Evolutionary conservation across 2,329 filamentous ascomycete species (phyloP).

Genomic region (Paramyrothecium sp.): DNA sequence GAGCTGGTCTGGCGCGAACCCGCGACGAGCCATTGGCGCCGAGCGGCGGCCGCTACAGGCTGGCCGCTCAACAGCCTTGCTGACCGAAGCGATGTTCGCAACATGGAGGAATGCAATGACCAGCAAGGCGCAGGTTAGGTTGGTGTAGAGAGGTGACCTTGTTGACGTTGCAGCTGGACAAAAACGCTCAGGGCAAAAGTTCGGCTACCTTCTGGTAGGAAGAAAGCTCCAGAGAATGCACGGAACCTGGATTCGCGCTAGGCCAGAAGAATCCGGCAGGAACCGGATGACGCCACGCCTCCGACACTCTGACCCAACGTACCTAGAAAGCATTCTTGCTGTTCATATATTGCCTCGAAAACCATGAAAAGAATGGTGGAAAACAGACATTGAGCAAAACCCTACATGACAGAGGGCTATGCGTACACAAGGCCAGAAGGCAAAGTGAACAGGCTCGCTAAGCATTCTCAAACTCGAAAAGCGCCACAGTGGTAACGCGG

Average conservation of each 20-base stretch:
- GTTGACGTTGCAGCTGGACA: slow-evolving; percentile 28
- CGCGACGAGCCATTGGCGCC: slow-evolving; percentile 57
- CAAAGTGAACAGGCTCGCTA: too few species aligned
- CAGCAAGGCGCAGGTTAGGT: slow-evolving; percentile 31
- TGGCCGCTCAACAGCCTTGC: slow-evolving; percentile 57
- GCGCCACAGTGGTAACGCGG: too few species aligned
- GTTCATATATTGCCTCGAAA: too few species aligned
- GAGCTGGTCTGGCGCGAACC: slow-evolving; percentile 29
- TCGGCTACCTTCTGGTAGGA: slow-evolving; percentile 38
- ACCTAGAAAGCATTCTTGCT: too few species aligned
- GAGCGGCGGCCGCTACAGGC: slow-evolving; percentile 49
- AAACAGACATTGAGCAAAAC: too few species aligned
- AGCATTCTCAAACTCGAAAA: too few species aligned
- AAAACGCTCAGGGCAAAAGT: slow-evolving; percentile 44
- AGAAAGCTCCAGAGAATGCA: neutral
- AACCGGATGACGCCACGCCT: slow-evolving; percentile 32
- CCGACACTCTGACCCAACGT: too few species aligned
- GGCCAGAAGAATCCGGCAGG: slow-evolving; percentile 21
- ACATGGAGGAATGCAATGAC: slow-evolving; percentile 58
- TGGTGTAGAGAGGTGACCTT: slow-evolving; percentile 25
- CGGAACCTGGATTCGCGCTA: neutral
- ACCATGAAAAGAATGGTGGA: too few species aligned
- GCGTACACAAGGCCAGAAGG: too few species aligned
- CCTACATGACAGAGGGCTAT: too few species aligned
- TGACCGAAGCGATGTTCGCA: slow-evolving; percentile 68